Evolutionary conservation across 495 filamentous ascomycete species (phyloP), one percentile per base, ranked within the genome.

Genomic region (Penicillium nucicola): DNA sequence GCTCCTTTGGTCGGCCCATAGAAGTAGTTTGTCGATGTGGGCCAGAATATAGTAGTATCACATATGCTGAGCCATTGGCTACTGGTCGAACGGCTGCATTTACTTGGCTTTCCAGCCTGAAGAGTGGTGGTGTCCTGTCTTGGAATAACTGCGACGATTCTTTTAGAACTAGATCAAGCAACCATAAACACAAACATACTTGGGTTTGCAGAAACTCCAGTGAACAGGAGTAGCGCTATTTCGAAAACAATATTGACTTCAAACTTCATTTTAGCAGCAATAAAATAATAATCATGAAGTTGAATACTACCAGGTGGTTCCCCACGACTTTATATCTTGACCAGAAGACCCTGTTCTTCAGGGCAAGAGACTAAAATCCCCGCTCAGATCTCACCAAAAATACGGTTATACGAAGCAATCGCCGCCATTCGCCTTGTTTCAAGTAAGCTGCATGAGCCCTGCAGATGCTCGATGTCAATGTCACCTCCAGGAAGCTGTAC

Each of bases 31-130:
- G 62, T 65, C 7, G 62, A 59, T 2, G 62, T 65, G 2, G 62
- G 62, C 62, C 62, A 65, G 51, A 65, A 65, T n/a, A 65, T 41
- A 13, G 55, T 37, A 0, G 62, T 57, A 42, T 59, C 55, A 22
- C 31, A 45, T 4, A 49, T 61, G 43, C 52, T 54, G 17, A 65
- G 53, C 62, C 62, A 65, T 46, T 65, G 62, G 6, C 42, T 46
- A 37, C 58, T 61, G 25, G 62, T 61, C 12, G 46, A 50, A 11
- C 25, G 7, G 25, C 19, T 40, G 37, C 37, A 40, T 8, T 3
- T 20, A 40, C 19, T 19, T 23, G 37, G 17, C 13, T 15, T 15
- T 23, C 8, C 37, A 12, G 18, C 2, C 37, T 20, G 37, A 7
- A 14, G 12, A 9, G 12, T 10, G 3, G 18, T 20, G 18, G 9